Percentiles rank a stretch among this genome's conserved stretches.
Conservation (phyloP, 2,329 filamentous ascomycete genomes). For the Botrytis galanthina region DNA sequence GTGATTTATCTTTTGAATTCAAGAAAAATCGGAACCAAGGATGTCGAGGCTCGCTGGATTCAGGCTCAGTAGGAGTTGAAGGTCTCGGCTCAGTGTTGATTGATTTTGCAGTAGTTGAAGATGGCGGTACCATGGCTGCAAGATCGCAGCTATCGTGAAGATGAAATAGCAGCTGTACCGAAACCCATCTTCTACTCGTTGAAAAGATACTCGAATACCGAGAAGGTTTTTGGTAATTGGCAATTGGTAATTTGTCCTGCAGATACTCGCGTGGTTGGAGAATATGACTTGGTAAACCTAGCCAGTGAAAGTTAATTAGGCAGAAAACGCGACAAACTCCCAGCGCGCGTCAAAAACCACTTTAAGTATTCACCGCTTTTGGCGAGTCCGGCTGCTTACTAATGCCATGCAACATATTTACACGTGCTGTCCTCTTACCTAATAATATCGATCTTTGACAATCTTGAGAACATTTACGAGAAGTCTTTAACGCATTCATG, state of each 20-base stretch:
- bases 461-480: not conserved
- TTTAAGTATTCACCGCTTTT: slow-evolving; percentile 19
- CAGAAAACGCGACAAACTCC: slow-evolving; percentile 16
- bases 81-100: slow-evolving; percentile 57
- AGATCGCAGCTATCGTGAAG: slow-evolving; percentile 24
- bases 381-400: not conserved
- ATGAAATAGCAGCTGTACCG: slow-evolving; percentile 4
- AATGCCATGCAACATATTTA: not conserved
- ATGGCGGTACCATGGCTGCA: slow-evolving; percentile 38
- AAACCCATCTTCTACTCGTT: slow-evolving; percentile 17
- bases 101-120: slow-evolving; percentile 38
- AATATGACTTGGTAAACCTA: not conserved
- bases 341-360: slow-evolving; percentile 19
- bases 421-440: not conserved
- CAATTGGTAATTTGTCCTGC: not conserved
- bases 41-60: slow-evolving; percentile 40
- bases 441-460: not conserved
- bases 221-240: not conserved
- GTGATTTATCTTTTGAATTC: slow-evolving; percentile 20
- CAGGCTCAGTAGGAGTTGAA: slow-evolving; percentile 59
- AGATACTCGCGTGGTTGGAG: slow-evolving; percentile 12
- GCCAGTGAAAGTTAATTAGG: not conserved
- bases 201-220: not conserved
- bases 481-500: no score
- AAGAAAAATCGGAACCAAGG: slow-evolving; percentile 23